Evolutionary conservation across 2,329 filamentous ascomycete genomes (phyloP).

Genomic region (Davidsoniella australis): DNA sequence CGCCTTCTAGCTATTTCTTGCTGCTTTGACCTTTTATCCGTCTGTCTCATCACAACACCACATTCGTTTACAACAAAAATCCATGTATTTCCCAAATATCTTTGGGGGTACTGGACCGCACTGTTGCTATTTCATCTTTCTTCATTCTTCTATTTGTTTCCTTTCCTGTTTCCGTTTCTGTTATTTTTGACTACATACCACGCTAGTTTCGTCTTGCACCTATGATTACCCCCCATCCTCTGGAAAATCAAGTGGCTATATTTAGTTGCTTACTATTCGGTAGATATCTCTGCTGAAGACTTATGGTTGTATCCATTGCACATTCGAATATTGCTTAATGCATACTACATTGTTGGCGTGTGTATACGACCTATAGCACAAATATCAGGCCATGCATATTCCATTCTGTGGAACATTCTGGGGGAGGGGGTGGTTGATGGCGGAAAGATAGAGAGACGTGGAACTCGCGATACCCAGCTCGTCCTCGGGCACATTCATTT

Average conservation of each 20-base stretch:
- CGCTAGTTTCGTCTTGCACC: background rate
- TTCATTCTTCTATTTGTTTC: slow-evolving; percentile 6
- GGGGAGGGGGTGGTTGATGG: slow-evolving; percentile 1
- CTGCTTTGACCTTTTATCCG: too few relatives aligned
- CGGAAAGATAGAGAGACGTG: background rate
- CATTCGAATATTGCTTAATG: too few relatives aligned
- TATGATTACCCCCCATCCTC: background rate
- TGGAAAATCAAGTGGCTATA: background rate
- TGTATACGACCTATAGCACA: background rate
- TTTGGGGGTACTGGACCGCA: too few relatives aligned
- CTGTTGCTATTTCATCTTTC: background rate
- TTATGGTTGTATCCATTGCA: too few relatives aligned
- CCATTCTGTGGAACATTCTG: background rate
- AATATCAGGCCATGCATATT: background rate
- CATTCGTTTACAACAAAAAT: background rate
- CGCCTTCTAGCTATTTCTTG: background rate
- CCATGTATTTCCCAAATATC: too few relatives aligned
- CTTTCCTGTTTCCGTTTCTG: background rate
- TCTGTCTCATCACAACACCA: background rate
- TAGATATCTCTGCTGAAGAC: too few relatives aligned
- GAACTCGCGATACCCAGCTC: slow-evolving; percentile 12
- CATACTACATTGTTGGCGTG: background rate
- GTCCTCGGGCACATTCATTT: slow-evolving; percentile 13
- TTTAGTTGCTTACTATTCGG: too few relatives aligned
- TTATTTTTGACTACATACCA: background rate